Evolutionary conservation across 352 stramenopile species (phyloP).

Genomic region (Blastocystis hominis): DNA sequence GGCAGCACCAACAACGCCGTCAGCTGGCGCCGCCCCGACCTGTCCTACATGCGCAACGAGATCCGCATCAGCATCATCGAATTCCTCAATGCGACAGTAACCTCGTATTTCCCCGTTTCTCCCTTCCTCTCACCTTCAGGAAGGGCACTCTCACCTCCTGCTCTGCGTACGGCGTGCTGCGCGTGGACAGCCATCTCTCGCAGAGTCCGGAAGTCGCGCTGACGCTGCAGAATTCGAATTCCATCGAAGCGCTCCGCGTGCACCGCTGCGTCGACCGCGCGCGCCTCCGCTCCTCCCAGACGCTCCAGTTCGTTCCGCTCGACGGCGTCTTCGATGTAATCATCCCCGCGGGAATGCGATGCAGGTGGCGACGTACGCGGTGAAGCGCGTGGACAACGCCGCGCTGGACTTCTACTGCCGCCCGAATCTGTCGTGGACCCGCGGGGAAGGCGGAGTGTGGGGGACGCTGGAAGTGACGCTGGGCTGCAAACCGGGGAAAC

Average conservation of each 20-base stretch:
- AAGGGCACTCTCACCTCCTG: background rate
- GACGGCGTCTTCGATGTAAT: slow-evolving; percentile 11
- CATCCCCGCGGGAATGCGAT: background rate
- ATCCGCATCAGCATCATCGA: slow-evolving; percentile 4
- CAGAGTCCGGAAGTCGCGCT: background rate
- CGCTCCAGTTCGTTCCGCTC: slow-evolving; percentile 5
- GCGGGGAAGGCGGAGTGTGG: background rate
- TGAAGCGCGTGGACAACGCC: background rate
- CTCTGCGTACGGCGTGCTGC: background rate
- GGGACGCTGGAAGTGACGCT: slow-evolving; percentile 24
- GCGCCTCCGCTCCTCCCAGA: background rate
- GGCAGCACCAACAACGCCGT: background rate
- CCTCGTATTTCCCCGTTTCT: background rate
- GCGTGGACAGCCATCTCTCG: slow-evolving; percentile 5
- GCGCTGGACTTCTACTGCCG: background rate
- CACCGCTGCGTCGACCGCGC: background rate
- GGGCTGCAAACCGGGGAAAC: background rate
- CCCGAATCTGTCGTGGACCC: background rate
- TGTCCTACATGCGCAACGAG: slow-evolving; percentile 1
- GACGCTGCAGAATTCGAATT: background rate
- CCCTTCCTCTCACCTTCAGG: background rate
- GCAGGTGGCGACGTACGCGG: background rate
- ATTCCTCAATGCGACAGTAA: background rate
- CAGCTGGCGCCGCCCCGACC: background rate
- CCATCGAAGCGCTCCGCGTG: background rate